phyloP scores from a whole-genome alignment of 148 eudicot genomes.

The Dysphania ambrosioides region DNA sequence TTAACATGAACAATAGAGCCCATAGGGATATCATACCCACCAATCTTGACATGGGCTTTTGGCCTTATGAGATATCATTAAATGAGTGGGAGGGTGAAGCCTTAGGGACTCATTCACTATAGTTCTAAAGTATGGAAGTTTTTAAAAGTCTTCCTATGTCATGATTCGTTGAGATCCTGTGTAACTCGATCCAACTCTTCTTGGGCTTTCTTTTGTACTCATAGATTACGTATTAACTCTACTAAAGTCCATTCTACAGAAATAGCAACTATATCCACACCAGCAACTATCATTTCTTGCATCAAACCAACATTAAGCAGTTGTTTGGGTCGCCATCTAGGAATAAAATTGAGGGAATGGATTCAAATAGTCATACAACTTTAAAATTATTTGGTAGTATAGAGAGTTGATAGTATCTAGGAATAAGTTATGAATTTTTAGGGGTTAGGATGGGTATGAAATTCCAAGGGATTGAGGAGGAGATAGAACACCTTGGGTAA shows the following conservation, averaged over 20 bases:
- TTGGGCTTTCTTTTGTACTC: conserved; percentile 3
- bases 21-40: background rate
- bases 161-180: background rate
- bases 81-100: background rate
- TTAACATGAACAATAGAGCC: background rate
- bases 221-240: background rate
- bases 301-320: no score
- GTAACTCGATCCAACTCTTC: background rate
- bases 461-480: no score
- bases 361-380: no score
- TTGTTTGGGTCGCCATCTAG: no score
- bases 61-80: background rate
- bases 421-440: no score
- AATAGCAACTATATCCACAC: background rate
- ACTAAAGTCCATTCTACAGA: background rate
- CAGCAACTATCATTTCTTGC: background rate
- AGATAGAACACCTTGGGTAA: no score
- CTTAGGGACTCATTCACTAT: background rate
- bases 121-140: background rate
- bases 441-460: no score
- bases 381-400: no score
- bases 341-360: no score
- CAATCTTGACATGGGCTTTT: background rate
- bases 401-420: no score
- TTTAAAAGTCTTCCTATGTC: background rate